Conservation (phyloP, 495 filamentous ascomycete genomes). For the Friedmanniomyces endolithicus region DNA sequence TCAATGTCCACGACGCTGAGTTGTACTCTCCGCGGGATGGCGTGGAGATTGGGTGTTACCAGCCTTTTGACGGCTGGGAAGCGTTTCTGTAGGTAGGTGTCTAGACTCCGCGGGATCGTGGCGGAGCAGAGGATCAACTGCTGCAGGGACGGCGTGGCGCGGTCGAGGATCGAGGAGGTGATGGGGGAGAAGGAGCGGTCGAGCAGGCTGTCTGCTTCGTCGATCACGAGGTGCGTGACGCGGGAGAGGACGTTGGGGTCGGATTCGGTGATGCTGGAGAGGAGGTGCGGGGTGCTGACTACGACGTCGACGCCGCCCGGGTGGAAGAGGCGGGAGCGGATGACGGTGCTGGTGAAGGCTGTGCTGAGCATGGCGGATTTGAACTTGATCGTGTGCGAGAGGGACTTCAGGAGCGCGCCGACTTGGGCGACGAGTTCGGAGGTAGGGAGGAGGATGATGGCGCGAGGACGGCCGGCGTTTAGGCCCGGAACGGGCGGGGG, state of each 20-base stretch:
- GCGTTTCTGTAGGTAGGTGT: constrained; percentile 62
- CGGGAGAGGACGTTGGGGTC: constrained; percentile 82
- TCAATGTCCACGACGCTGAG: constrained; percentile 85
- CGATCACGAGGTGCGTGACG: constrained; percentile 74
- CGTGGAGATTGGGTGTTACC: constrained; percentile 87
- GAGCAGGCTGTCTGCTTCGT: constrained; percentile 91
- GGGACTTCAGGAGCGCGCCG: constrained; percentile 57
- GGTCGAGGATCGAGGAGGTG: constrained; percentile 69
- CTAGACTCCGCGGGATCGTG: constrained; percentile 81
- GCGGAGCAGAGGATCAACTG: constrained; percentile 94
- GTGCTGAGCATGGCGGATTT: constrained; percentile 70
- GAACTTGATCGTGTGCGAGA: constrained; percentile 75
- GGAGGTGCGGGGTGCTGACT: constrained; percentile 76
- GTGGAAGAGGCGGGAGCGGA: constrained; percentile 72
- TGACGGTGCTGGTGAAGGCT: constrained; percentile 58
- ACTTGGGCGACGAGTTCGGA: constrained; percentile 89
- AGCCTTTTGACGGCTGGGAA: constrained; percentile 76
- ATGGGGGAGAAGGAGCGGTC: constrained; percentile 80
- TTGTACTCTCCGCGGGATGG: constrained; percentile 87
- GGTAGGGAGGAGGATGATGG: constrained; percentile 83
- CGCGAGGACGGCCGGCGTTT: constrained; percentile 62
- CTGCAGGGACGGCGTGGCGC: constrained; percentile 59
- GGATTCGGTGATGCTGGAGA: constrained; percentile 68
- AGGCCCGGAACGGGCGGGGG: constrained; percentile 50
- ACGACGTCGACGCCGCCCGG: constrained; percentile 74